phyloP scores from a whole-genome alignment of 164 flowering plant species.

The Aristolochia californica region DNA sequence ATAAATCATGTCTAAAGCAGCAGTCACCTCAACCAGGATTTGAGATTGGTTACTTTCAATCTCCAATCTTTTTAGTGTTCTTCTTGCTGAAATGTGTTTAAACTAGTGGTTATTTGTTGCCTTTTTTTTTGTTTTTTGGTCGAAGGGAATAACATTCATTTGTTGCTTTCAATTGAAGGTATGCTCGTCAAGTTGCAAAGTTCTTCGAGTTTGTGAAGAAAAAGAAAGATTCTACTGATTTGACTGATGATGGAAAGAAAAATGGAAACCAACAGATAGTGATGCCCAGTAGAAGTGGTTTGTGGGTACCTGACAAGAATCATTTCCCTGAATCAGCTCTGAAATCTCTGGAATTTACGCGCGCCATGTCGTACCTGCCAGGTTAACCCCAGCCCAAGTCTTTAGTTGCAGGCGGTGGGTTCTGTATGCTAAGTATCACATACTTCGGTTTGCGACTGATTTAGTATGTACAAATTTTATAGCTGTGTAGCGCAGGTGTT shows the following conservation, averaged over 20 bases:
- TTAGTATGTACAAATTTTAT: no score
- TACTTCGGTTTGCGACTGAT: no score
- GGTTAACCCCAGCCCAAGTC: conserved; percentile 8
- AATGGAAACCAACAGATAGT: conserved; percentile 24
- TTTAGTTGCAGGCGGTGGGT: no score
- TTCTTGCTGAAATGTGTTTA: no score
- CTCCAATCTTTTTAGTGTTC: no score
- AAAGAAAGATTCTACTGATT: conserved; percentile 36
- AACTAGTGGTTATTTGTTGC: no score
- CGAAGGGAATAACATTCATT: background rate
- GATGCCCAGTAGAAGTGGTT: conserved; percentile 42
- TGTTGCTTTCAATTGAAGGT: conserved; percentile 28
- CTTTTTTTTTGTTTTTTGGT: no score
- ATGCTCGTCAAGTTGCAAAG: conserved; percentile 92
- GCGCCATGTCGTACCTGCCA: conserved; percentile 63
- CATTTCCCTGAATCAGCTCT: conserved; percentile 54
- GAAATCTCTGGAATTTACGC: conserved; percentile 47
- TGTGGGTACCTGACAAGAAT: conserved; percentile 54
- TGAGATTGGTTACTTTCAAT: no score
- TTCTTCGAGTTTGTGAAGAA: conserved; percentile 92
- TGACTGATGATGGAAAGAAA: conserved; percentile 14
- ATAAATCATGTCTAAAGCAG: no score
- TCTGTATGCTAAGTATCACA: no score
- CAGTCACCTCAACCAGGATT: no score
- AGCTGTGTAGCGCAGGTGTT: no score